Evolutionary conservation across 768 basidiomycete species (phyloP).

Genomic region (Tulasnella sp.): DNA sequence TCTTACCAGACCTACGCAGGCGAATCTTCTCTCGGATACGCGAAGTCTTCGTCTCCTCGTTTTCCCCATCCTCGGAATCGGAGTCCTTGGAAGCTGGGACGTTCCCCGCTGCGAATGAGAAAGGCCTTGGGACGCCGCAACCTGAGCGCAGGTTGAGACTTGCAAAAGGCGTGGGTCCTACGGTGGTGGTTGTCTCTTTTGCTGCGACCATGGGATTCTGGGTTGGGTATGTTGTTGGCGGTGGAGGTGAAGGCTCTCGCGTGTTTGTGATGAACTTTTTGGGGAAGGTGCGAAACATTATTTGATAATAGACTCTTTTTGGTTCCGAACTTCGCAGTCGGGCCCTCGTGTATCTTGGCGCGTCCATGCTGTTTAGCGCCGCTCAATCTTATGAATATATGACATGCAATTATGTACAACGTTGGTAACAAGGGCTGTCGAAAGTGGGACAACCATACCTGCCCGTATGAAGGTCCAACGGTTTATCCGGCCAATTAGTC

Average conservation of each 20-base stretch:
- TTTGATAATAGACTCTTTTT: too few relatives aligned
- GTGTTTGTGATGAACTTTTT: too few relatives aligned
- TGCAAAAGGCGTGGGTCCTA: not conserved
- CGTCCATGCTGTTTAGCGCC: too few relatives aligned
- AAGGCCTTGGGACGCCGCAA: not conserved
- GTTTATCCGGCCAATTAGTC: too few relatives aligned
- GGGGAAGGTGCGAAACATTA: too few relatives aligned
- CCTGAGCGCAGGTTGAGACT: not conserved
- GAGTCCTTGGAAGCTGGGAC: not conserved
- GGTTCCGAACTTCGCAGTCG: too few relatives aligned
- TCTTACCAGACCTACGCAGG: constrained; percentile 4
- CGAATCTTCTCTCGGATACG: not conserved
- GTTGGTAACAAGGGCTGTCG: too few relatives aligned
- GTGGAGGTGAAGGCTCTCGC: not conserved
- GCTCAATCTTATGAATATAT: too few relatives aligned
- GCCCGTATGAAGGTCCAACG: too few relatives aligned
- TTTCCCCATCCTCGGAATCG: not conserved
- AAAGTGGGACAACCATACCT: too few relatives aligned
- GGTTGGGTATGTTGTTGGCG: not conserved
- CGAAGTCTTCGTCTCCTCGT: not conserved
- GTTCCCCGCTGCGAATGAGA: not conserved
- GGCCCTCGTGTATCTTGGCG: too few relatives aligned
- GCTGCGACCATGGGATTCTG: constrained; percentile 6
- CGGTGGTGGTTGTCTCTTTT: not conserved
- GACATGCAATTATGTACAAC: too few relatives aligned